These are phyloP conservation scores for Malassezia furfur DNA, from an alignment of 1,284 basidiomycete genomes.

Conservation along the genomic window DNA sequence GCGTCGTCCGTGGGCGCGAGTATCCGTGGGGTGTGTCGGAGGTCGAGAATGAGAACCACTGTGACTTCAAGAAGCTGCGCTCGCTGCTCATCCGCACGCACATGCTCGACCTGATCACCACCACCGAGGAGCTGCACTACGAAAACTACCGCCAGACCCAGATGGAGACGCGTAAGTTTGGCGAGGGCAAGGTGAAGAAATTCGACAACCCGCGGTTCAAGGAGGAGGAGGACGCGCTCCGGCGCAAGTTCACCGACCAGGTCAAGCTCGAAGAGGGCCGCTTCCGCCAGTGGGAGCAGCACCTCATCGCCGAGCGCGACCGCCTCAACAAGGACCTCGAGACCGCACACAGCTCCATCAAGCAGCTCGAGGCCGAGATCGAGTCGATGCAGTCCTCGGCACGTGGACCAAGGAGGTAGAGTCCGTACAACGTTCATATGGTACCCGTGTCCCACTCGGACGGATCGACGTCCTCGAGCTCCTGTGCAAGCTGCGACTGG, in stretches of 20 bases:
- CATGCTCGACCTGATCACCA: constrained; percentile 95
- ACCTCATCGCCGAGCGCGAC: constrained; percentile 52
- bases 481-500: constrained; percentile 17
- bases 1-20: constrained; percentile 89
- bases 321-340: constrained; percentile 48
- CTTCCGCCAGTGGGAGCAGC: constrained; percentile 99
- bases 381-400: constrained; percentile 12
- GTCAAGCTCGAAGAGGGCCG: constrained; percentile 96
- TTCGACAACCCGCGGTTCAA: constrained; percentile 99
- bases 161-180: constrained; percentile 99
- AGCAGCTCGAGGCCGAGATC: constrained; percentile 42
- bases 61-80: constrained; percentile 96
- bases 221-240: constrained; percentile 91
- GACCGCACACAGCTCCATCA: constrained; percentile 42
- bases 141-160: constrained; percentile 96
- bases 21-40: constrained; percentile 99
- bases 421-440: not conserved
- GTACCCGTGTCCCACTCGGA: not conserved
- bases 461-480: constrained; percentile 10
- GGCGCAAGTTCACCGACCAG: constrained; percentile 98
- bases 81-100: constrained; percentile 91
- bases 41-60: constrained; percentile 95
- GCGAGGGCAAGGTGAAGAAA: constrained; percentile 97
- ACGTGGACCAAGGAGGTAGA: constrained; percentile 14
- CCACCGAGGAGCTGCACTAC: constrained; percentile 92